These are phyloP conservation scores for Colletotrichum sp. DNA, from an alignment of 2,329 filamentous ascomycete genomes.

Conservation along the genomic window DNA sequence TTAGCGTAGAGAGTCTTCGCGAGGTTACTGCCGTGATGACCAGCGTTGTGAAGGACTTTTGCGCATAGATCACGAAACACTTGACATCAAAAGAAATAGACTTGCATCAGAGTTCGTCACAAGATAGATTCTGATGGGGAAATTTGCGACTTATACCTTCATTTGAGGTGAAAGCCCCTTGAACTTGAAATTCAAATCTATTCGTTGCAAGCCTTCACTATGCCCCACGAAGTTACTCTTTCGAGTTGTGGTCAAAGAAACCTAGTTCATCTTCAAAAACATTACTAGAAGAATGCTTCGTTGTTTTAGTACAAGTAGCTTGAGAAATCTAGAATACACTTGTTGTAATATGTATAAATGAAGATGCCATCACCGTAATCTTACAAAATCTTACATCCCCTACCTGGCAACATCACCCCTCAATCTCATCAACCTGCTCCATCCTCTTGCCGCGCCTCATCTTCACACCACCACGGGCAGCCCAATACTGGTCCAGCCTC, in stretches of 20 bases:
- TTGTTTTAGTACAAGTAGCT: accelerated
- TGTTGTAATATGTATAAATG: not conserved
- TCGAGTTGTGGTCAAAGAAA: too few relatives aligned
- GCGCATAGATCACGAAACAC: conserved; percentile 7
- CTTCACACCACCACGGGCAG: not conserved
- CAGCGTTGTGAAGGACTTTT: conserved; percentile 33
- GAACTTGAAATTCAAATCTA: too few relatives aligned
- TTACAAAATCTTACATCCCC: not conserved
- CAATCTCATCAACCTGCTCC: not conserved
- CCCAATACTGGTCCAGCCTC: not conserved
- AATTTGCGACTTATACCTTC: too few relatives aligned
- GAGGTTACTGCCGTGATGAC: conserved; percentile 34
- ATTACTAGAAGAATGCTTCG: accelerated
- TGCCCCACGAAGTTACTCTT: too few relatives aligned
- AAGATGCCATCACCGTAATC: not conserved
- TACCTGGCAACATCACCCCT: not conserved
- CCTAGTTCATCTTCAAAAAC: not conserved
- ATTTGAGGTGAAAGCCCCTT: too few relatives aligned
- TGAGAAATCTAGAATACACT: not conserved
- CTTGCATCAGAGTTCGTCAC: too few relatives aligned
- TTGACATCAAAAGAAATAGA: not conserved
- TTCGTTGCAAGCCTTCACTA: too few relatives aligned
- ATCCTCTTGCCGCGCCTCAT: conserved; percentile 25
- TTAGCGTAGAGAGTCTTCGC: conserved; percentile 46
- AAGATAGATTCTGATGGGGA: too few relatives aligned